Base-by-base conservation (phyloP, 805 yeast species). In the Yarrowia yakushimensis region DNA sequence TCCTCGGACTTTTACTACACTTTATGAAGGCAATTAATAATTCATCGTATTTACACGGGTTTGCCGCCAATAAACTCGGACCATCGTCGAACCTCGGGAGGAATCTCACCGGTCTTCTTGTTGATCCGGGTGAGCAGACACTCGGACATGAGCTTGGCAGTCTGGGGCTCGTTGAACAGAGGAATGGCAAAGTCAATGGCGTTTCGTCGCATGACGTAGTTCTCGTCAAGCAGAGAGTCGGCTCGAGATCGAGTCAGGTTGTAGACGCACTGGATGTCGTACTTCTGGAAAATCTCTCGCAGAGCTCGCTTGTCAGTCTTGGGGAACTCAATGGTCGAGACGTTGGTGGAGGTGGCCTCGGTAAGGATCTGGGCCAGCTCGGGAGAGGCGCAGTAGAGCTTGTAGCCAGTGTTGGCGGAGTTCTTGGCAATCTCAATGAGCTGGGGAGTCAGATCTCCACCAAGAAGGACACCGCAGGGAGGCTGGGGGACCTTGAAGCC, bases 121-220 rank as follows among this genome's bases (percentile, higher is more conserved):
- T 83, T 82, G n/a, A 78, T 75, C 60, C 84, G 76, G 70, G 81
- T 81, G 68, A 83, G 77, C 68, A 88, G 80, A 71, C 91, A 90
- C 62, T 77, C 83, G 67, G 83, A 83, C 77, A 94, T 80, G 67
- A 96, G 89, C 72, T 85, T 78, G 1, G 97, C 87, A 22, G 99
- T 96, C 73, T 90, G 85, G 67, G 98, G 97, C 79, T 94, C 99
- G 73, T 93, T 94, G 81, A 94, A 93, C 73, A 94, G 80, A 43
- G 99, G 97, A 71, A 93, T 87, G 65, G 89, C 98, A 74, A 94
- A 94, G 76, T 94, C 99, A 78, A 94, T 96, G 52, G 99, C 98
- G 75, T 94, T 94, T 80, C 99, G 87, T 81, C 99, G 87, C 99
- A 94, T 94, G 64, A 93, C 86, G 76, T 94, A 94, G 77, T 94